Evolutionary conservation across 169 alveolate species (phyloP).

Genomic region (Plasmodium malariae): DNA sequence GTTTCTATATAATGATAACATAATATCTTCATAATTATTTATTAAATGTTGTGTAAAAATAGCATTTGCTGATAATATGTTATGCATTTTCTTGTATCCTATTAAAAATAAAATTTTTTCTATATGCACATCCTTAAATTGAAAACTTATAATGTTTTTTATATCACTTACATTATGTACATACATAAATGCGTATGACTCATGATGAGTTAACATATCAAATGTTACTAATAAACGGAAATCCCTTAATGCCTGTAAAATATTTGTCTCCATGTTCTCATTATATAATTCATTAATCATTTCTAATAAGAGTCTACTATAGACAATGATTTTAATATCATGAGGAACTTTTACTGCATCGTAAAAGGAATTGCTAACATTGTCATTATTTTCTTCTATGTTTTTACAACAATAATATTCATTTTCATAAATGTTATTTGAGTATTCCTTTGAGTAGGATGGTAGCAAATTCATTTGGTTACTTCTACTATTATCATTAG

Average conservation of each 20-base stretch:
- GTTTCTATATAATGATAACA: conserved; percentile 55
- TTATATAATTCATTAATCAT: conserved; percentile 43
- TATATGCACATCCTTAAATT: conserved; percentile 28
- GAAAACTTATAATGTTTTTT: conserved; percentile 21
- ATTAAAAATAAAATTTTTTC: conserved; percentile 40
- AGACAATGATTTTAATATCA: conserved; percentile 41
- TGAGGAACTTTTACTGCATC: conserved; percentile 33
- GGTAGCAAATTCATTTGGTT: neutral
- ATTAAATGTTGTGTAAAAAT: conserved; percentile 32
- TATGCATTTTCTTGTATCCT: conserved; percentile 60
- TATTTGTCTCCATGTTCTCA: neutral
- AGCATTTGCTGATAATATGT: conserved; percentile 1
- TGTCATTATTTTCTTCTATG: neutral
- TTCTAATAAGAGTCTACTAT: conserved; percentile 35
- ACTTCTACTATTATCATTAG: neutral
- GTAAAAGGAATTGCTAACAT: neutral
- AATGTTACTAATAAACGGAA: conserved; percentile 54
- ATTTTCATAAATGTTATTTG: no score
- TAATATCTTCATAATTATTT: conserved; percentile 50
- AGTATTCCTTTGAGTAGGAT: neutral
- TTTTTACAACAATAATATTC: neutral
- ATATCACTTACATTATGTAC: conserved; percentile 44
- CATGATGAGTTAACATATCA: neutral
- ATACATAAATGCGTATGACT: conserved; percentile 12
- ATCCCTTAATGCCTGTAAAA: conserved; percentile 9